These are phyloP conservation scores for Xylariaceae sp. DNA, from an alignment of 2,329 filamentous ascomycete genomes.

Conservation along the genomic window DNA sequence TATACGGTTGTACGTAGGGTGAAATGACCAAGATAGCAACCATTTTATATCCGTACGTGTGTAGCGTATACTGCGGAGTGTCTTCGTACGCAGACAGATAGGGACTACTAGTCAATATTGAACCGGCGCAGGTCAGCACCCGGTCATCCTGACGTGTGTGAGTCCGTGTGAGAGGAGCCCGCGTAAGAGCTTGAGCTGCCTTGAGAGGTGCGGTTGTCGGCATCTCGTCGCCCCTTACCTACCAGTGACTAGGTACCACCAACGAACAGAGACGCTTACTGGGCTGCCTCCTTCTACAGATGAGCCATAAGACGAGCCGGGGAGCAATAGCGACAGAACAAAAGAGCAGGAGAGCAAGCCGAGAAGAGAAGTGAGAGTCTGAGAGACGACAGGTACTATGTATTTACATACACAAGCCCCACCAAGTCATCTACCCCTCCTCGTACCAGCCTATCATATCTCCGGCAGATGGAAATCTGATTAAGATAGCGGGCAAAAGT, in stretches of 20 bases:
- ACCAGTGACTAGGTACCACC: too few species aligned
- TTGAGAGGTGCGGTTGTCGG: background rate
- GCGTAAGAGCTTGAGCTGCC: background rate
- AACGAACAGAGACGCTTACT: too few species aligned
- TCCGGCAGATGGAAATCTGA: slow-evolving; percentile 5
- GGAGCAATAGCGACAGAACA: too few species aligned
- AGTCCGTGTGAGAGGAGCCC: background rate
- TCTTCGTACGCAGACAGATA: background rate
- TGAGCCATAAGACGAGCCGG: too few species aligned
- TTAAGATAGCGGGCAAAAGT: slow-evolving; percentile 18
- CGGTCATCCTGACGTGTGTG: background rate
- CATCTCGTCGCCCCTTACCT: too few species aligned
- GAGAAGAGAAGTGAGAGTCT: background rate
- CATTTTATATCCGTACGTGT: background rate
- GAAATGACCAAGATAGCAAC: too few species aligned
- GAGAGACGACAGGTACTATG: background rate
- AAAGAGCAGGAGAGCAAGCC: too few species aligned
- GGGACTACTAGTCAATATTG: background rate
- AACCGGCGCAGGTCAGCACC: background rate
- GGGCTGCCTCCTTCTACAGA: too few species aligned
- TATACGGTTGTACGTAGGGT: too few species aligned
- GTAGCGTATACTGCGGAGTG: background rate
- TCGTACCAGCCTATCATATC: slow-evolving; percentile 15
- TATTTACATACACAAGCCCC: slow-evolving; percentile 4
- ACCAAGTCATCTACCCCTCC: slow-evolving; percentile 17